Base-by-base conservation (phyloP, 2,329 filamentous ascomycete species). In the Boeremia lycopersici region DNA sequence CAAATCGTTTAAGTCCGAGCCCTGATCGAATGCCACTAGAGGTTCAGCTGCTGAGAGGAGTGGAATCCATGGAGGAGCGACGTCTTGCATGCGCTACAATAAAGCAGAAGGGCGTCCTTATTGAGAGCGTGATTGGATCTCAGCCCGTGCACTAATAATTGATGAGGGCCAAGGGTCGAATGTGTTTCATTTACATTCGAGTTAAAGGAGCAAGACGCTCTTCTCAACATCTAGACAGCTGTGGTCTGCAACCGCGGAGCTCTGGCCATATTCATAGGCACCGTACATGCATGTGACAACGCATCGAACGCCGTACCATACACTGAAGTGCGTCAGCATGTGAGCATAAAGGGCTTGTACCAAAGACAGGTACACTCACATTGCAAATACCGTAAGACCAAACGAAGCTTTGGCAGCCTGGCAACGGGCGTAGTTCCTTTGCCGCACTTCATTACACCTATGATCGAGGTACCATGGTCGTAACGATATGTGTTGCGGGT, bases 401-500 rank as follows among this genome's bases (percentile, higher is more conserved):
- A 59, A 61, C 3, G 53, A 56, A n/a, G 31, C 45, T 17, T 36
- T 62, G 6, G 48, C 39, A 2, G 45, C 42, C 5, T 40, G 23
- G 17, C 60, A 65, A 28, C 36, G 57, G 31, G 31, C 34, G 17
- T 25, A 17, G n/a, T 34, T 57, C 19, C 15, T 10, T 11, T 5
- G 7, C 34, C 47, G 41, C 12, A 48, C 57, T 17, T 53, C 53
- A 8, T 31, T 35, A 36, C 60, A 66, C 12, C 38, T 52, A 25
- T 42, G 51, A 3, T 62, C 57, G 7, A 65, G 48, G 38, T 68
- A 65, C 62, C 63, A 66, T 12, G 62, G 63, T n/a, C 45, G 52
- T 19, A 53, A 1, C 17, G 55, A 53, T 3, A 60, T 48, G 23
- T 64, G 59, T 12, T 59, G 19, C 9, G 53, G 53, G 43, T 67